Conservation (phyloP, 1,284 basidiomycete species). For the Apiotrichum sp. region DNA sequence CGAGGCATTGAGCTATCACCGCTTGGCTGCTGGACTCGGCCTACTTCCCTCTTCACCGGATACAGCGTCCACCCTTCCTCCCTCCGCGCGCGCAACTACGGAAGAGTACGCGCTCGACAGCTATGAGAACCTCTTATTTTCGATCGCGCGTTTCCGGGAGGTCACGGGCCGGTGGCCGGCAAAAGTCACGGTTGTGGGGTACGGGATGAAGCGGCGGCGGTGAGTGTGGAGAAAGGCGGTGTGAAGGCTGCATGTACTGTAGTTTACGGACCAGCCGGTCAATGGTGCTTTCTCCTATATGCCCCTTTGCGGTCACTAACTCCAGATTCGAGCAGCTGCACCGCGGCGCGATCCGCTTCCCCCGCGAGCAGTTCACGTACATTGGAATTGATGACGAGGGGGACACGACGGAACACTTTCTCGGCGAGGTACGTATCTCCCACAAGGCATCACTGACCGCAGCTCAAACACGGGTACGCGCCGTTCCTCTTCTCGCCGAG, state of each 20-base stretch:
- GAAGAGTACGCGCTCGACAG: constrained; percentile 89
- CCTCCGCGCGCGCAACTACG: constrained; percentile 58
- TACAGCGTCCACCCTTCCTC: constrained; percentile 34
- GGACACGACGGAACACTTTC: constrained; percentile 54
- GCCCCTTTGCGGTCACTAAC: background rate
- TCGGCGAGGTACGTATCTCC: constrained; percentile 63
- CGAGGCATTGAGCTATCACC: constrained; percentile 76
- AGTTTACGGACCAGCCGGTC: too few relatives aligned
- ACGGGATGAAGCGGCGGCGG: constrained; percentile 78
- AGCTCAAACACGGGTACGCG: constrained; percentile 62
- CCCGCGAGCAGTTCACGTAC: constrained; percentile 65
- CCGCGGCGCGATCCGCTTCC: constrained; percentile 74
- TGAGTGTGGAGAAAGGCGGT: constrained; percentile 15
- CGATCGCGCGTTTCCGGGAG: constrained; percentile 84
- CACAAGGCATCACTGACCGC: background rate
- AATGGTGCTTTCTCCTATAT: background rate
- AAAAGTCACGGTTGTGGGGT: constrained; percentile 83
- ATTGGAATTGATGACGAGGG: constrained; percentile 74
- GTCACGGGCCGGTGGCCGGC: constrained; percentile 74
- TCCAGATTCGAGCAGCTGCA: constrained; percentile 70
- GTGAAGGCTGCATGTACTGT: too few relatives aligned
- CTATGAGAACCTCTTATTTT: constrained; percentile 90
- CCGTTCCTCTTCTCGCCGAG: constrained; percentile 74
- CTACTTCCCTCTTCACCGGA: constrained; percentile 48
- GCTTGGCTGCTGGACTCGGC: constrained; percentile 42